Base-by-base conservation (phyloP, 2,329 filamentous ascomycete genomes). In the Aspergillus thermomutatus region DNA sequence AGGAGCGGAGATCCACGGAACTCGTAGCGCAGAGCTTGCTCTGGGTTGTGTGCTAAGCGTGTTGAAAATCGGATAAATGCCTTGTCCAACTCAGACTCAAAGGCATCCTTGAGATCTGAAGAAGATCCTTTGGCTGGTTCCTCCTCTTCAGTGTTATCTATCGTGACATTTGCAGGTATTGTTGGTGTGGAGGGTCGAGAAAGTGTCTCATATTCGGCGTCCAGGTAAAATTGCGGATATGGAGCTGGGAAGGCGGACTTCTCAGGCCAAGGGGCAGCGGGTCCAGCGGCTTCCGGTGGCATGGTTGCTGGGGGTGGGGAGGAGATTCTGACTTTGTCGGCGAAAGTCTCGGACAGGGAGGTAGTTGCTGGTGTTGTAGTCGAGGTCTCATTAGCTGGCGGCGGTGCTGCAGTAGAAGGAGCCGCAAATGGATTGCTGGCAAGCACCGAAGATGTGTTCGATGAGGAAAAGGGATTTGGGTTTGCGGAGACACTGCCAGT, bases 151-250 rank as follows among this genome's bases (percentile, higher is more conserved):
- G 74, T 65, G 54, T 71, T 67, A 51, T 75, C 77, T 71, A 58
- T 69, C 50, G 79, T 80, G 37, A 81, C 75, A 53, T 77, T 77
- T 28, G 77, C 73, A 43, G 78, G 79, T 37, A 76, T 69, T 3
- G 77, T 81, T 46, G 82, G 81, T 28, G 75, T 74, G 0, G 83
- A 82, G 2, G 66, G 75, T 9, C 75, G 75, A 63, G 86, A 90
- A 26, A 97, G 83, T 3, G 89, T 90, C 74, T 99, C 94, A 75
- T 91, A 96, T 69, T 96, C 93, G 52, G 93, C 93, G 65, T 97
- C 94, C 47, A 93, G 85, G 77, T 91, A 90, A 69, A 88, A 89
- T 28, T 83, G 77, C 0, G 91, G 88, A 74, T 92, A 97, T 0
- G 91, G 80, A 1, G 79, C 59, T 0, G 91, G 89, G 63, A 90